Percentiles rank a stretch among this genome's conserved stretches.
phyloP scores from a whole-genome alignment of 805 yeast genomes.

The Cyberlindnera lachancei region DNA sequence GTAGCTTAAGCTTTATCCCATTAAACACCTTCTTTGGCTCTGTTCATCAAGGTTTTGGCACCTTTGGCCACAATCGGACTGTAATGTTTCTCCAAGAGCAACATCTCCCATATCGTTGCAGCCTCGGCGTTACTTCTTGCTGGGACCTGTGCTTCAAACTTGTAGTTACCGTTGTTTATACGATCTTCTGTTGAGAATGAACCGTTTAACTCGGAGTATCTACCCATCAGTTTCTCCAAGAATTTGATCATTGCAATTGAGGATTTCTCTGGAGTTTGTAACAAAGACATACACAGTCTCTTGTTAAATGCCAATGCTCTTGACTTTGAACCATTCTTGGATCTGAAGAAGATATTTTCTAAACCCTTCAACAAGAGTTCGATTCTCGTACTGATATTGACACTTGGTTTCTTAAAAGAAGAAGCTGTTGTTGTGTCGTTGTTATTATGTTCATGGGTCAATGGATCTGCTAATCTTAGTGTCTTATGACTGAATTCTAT shows the following conservation, averaged over 20 bases:
- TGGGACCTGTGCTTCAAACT: constrained; percentile 55
- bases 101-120: constrained; percentile 86
- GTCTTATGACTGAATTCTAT: constrained; percentile 81
- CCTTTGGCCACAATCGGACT: constrained; percentile 76
- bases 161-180: constrained; percentile 71
- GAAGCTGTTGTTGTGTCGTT: too few relatives aligned
- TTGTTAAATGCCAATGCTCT: constrained; percentile 81
- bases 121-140: constrained; percentile 81
- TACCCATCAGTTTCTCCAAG: constrained; percentile 63
- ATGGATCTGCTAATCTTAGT: constrained; percentile 73
- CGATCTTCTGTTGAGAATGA: constrained; percentile 85
- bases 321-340: constrained; percentile 55
- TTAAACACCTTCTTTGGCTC: constrained; percentile 9
- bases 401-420: constrained; percentile 65
- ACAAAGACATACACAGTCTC: constrained; percentile 55
- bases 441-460: constrained; percentile 34
- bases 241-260: constrained; percentile 71
- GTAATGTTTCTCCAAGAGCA: constrained; percentile 72
- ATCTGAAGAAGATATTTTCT: constrained; percentile 74
- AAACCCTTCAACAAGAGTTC: constrained; percentile 73
- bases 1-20: background rate
- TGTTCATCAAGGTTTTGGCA: constrained; percentile 29
- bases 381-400: constrained; percentile 82
- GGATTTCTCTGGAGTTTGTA: constrained; percentile 85
- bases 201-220: constrained; percentile 66